phyloP scores from a whole-genome alignment of 2,329 filamentous ascomycete species.

The Sarocladium brachiariae region DNA sequence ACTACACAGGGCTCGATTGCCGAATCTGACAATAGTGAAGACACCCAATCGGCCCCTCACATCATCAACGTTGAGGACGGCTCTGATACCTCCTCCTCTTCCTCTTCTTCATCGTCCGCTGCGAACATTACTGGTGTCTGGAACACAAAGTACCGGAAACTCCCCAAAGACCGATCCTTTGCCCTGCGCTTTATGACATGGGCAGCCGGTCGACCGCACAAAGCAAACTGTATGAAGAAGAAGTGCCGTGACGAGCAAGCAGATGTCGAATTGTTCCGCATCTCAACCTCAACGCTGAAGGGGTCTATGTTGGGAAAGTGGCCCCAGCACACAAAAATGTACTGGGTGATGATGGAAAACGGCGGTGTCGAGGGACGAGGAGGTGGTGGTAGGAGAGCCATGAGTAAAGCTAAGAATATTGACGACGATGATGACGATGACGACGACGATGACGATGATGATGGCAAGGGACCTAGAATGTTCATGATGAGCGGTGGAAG shows the following conservation, averaged over 20 bases:
- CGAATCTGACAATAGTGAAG: slow-evolving; percentile 9
- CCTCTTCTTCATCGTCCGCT: neutral
- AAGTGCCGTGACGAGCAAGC: slow-evolving; percentile 17
- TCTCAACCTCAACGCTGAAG: neutral
- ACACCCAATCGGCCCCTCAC: slow-evolving; percentile 17
- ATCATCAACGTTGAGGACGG: slow-evolving; percentile 11
- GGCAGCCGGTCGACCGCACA: slow-evolving; percentile 20
- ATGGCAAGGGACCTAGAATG: neutral
- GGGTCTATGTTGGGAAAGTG: neutral
- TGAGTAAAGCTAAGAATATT: too few species aligned
- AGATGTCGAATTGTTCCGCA: neutral
- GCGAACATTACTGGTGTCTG: slow-evolving; percentile 10
- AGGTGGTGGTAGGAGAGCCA: neutral
- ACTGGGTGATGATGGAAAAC: neutral
- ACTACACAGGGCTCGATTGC: neutral
- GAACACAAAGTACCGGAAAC: slow-evolving; percentile 18
- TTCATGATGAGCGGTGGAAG: slow-evolving; percentile 1
- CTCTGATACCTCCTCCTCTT: neutral
- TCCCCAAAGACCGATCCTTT: slow-evolving; percentile 19
- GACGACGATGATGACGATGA: neutral
- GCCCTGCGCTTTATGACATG: slow-evolving; percentile 21
- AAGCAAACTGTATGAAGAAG: slow-evolving; percentile 20
- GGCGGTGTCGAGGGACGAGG: neutral
- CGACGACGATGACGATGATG: neutral
- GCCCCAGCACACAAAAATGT: neutral